phyloP scores from a whole-genome alignment of 2,329 filamentous ascomycete genomes.

The Didymella glomerata region DNA sequence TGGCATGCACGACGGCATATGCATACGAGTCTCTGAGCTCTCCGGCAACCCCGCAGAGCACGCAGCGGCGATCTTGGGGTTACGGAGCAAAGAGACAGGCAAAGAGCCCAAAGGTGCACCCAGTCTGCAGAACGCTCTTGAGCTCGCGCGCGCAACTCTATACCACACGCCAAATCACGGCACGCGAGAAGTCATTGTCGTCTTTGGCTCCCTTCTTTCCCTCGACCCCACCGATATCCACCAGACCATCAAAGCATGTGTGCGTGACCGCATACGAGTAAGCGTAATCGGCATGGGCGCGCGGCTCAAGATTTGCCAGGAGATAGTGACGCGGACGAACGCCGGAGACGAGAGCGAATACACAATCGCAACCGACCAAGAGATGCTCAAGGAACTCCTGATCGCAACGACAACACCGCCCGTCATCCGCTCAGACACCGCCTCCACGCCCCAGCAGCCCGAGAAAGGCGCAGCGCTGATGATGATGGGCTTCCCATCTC shows the following conservation, averaged over 20 bases:
- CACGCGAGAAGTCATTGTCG: constrained; percentile 88
- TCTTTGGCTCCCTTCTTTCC: constrained; percentile 89
- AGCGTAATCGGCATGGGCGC: constrained; percentile 90
- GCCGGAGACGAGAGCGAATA: constrained; percentile 79
- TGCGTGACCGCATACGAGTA: constrained; percentile 84
- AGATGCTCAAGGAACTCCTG: constrained; percentile 88
- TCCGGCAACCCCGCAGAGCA: constrained; percentile 91
- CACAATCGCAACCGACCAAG: constrained; percentile 83
- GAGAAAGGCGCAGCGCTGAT: constrained; percentile 68
- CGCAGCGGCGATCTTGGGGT: constrained; percentile 74
- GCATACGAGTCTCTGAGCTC: constrained; percentile 85
- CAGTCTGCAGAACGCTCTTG: constrained; percentile 86
- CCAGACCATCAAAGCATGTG: constrained; percentile 80
- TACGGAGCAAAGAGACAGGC: constrained; percentile 71
- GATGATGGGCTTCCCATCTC: constrained; percentile 98
- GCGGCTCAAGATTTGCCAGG: constrained; percentile 89
- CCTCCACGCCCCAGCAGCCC: constrained; percentile 41
- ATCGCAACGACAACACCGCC: constrained; percentile 90
- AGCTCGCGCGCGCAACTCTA: constrained; percentile 92
- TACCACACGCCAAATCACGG: constrained; percentile 93
- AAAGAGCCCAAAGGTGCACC: constrained; percentile 61
- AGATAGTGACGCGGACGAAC: constrained; percentile 89
- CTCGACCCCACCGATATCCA: constrained; percentile 96
- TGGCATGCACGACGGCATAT: constrained; percentile 91
- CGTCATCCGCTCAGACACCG: constrained; percentile 70